Percentiles rank a stretch among this genome's conserved stretches.
These are phyloP conservation scores for Aquilaria sinensis DNA, from an alignment of 345 rosid genomes.

Conservation along the genomic window DNA sequence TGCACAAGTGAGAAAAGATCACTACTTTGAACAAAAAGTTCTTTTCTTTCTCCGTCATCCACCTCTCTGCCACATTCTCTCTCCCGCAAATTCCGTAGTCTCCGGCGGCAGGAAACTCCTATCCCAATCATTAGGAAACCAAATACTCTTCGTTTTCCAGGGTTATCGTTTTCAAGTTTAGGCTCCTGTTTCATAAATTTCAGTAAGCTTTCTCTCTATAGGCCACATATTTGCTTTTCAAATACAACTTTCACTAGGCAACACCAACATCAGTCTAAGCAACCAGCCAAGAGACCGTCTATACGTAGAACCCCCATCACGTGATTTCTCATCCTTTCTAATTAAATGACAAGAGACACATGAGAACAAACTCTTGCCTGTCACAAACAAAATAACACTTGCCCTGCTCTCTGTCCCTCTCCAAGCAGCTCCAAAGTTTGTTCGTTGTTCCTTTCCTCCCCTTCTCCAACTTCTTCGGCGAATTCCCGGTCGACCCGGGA, in stretches of 20 bases:
- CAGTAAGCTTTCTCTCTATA: neutral
- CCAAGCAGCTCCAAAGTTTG: neutral
- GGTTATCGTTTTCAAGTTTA: too few relatives aligned
- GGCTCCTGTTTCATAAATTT: neutral
- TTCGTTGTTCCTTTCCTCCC: neutral
- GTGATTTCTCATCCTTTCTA: conserved; percentile 1
- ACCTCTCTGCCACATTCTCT: too few relatives aligned
- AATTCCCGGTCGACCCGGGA: too few relatives aligned
- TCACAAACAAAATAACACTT: too few relatives aligned
- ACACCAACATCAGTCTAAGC: neutral
- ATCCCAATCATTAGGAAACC: too few relatives aligned
- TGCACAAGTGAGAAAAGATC: too few relatives aligned
- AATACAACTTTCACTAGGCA: neutral
- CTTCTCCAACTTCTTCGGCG: conserved; percentile 2
- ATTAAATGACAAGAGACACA: neutral
- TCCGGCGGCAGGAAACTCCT: too few relatives aligned
- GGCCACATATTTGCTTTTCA: neutral
- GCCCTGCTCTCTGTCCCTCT: neutral
- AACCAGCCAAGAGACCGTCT: conserved; percentile 7
- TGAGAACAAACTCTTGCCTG: neutral
- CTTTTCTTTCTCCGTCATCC: too few relatives aligned
- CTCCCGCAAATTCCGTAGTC: too few relatives aligned
- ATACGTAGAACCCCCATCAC: conserved; percentile 1
- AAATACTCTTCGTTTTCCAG: too few relatives aligned
- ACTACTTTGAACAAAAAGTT: too few relatives aligned